A percentile compares a stretch with the other conserved stretches of the same genome.
Conservation (phyloP, 2,329 filamentous ascomycete species). For the Scopulariopsis brevicaulis region DNA sequence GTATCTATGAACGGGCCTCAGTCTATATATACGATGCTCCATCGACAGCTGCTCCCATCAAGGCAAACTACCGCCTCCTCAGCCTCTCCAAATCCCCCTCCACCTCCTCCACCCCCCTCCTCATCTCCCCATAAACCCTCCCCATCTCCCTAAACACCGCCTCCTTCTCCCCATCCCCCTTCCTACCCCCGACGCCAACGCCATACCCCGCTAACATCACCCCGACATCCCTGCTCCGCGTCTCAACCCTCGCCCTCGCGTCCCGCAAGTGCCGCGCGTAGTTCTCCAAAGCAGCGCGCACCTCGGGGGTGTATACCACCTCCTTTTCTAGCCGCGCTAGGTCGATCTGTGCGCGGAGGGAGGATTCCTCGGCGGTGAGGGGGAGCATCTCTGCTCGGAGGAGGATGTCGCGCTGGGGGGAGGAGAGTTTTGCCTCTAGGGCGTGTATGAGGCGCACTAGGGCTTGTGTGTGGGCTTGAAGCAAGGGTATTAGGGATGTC, state of each 20-base stretch:
- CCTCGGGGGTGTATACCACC: slow-evolving; percentile 32
- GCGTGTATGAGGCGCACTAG: slow-evolving; percentile 32
- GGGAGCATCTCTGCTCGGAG: slow-evolving; percentile 34
- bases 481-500: slow-evolving; percentile 14
- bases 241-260: slow-evolving; percentile 30
- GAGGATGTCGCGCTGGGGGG: slow-evolving; percentile 36
- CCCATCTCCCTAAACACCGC: slow-evolving; percentile 42
- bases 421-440: slow-evolving; percentile 44
- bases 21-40: neutral
- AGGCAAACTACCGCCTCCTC: slow-evolving; percentile 8
- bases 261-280: slow-evolving; percentile 39
- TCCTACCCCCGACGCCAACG: slow-evolving; percentile 20
- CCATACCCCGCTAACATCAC: slow-evolving; percentile 38
- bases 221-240: slow-evolving; percentile 26
- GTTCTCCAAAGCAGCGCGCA: slow-evolving; percentile 26
- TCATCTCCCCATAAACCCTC: slow-evolving; percentile 36
- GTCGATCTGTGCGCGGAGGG: slow-evolving; percentile 22
- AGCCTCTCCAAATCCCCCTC: slow-evolving; percentile 31
- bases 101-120: slow-evolving; percentile 35
- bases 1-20: neutral
- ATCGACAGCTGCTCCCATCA: neutral
- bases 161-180: slow-evolving; percentile 27
- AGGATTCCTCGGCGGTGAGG: slow-evolving; percentile 28
- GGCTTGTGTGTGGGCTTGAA: slow-evolving; percentile 25
- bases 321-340: slow-evolving; percentile 22